Evolutionary conservation across 257 asterid genomes (phyloP), one percentile per base, ranked within the genome.

Genomic region (Thymus mandschuricus): DNA sequence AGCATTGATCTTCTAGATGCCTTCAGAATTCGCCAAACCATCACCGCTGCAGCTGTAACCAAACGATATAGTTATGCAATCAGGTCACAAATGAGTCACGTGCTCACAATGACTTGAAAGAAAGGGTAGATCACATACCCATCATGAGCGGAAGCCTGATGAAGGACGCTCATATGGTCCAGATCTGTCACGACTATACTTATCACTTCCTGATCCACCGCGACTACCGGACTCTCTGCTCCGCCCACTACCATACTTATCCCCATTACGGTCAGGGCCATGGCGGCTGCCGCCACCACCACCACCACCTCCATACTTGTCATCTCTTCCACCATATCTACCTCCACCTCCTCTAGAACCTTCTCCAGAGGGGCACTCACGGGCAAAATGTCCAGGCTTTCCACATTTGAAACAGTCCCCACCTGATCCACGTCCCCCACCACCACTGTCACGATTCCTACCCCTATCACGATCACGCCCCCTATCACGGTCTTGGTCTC

Each of bases 381-480:
- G 82, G 60, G 96, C 97, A 75, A 92, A 94, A 78, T 91, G 99
- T 11, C 97, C 99, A 4, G 98, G 99, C 76, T 94, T 94, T 56
- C 98, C 98, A 82, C 99, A 91, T 68, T 82, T 92, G 74, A 77
- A 94, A 76, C 98, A 94, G 56, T 92, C 99, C 35, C 98, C 97
- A 48, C 96, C 92, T 8, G 92, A 84, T 40, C 96, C 96, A 44
- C 92, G 87, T 6, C 91, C 95, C 54, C 96, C 91, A 28, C 89
- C 93, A 41, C 90, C 95, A 48, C 76, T 70, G 75, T 77, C 88
- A 38, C 88, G 79, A 44, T 74, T 71, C 75, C 87, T 75, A 31
- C 83, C 81, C 67, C 85, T 73, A 76, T 78, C 83, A 67, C 87
- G 87, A 40, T 81, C 92, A 15, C 91, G 85, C 10, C 83, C 96